Evolutionary conservation across 306 rosid species (phyloP).

Genomic region (Glycine soja): DNA sequence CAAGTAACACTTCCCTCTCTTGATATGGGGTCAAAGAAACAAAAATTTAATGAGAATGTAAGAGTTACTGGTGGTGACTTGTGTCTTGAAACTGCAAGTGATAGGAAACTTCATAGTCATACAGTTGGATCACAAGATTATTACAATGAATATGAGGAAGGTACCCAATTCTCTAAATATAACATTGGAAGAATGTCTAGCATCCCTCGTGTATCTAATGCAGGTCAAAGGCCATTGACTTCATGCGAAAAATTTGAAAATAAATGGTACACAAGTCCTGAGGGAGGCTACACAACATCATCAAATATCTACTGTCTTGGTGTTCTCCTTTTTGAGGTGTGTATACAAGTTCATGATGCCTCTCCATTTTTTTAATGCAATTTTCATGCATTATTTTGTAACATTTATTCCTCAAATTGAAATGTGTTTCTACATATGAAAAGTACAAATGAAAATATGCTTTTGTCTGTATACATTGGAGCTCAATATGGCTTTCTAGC

Average conservation of each 20-base stretch:
- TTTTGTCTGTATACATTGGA: not conserved
- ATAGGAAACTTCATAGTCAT: constrained; percentile 49
- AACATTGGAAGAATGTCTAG: constrained; percentile 58
- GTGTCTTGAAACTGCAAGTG: constrained; percentile 51
- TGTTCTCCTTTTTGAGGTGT: constrained; percentile 91
- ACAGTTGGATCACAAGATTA: constrained; percentile 50
- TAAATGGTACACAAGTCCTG: constrained; percentile 88
- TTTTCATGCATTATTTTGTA: constrained; percentile 28
- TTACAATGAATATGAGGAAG: constrained; percentile 52
- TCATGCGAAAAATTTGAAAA: constrained; percentile 67
- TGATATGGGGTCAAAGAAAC: constrained; percentile 65
- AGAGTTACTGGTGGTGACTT: constrained; percentile 51
- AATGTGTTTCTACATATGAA: constrained; percentile 21
- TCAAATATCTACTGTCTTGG: constrained; percentile 91
- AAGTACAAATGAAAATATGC: not conserved
- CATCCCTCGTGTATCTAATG: constrained; percentile 54
- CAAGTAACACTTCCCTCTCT: constrained; percentile 52
- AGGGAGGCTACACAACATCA: constrained; percentile 69
- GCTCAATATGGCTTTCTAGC: constrained; percentile 32
- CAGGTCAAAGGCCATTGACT: constrained; percentile 52
- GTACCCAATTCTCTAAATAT: constrained; percentile 44
- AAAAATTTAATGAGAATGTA: constrained; percentile 56
- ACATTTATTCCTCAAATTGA: constrained; percentile 37
- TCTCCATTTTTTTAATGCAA: constrained; percentile 37
- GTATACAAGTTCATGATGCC: constrained; percentile 43